phyloP scores from a whole-genome alignment of 1,284 basidiomycete species.

The Farysia itapuensis region DNA sequence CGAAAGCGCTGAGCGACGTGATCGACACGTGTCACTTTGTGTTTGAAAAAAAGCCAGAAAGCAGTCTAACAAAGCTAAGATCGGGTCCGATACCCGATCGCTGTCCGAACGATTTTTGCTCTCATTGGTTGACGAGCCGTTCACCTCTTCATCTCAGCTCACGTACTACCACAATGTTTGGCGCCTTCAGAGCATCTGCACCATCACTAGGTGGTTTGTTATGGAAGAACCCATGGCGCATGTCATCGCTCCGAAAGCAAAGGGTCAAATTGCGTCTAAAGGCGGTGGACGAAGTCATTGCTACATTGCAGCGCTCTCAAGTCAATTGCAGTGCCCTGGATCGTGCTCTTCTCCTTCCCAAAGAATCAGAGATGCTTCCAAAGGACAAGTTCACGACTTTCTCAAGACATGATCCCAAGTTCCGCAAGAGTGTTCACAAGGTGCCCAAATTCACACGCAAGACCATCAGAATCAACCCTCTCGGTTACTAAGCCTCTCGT shows the following conservation, averaged over 20 bases:
- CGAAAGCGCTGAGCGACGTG: no score
- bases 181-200: conserved; percentile 70
- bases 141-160: no score
- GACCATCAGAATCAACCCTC: conserved; percentile 26
- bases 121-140: no score
- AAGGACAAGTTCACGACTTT: conserved; percentile 96
- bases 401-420: conserved; percentile 66
- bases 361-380: conserved; percentile 81
- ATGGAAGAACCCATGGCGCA: conserved; percentile 92
- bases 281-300: conserved; percentile 89
- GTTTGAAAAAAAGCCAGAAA: no score
- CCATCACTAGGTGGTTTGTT: conserved; percentile 73
- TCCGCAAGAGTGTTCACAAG: conserved; percentile 93
- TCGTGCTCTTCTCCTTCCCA: conserved; percentile 75
- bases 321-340: conserved; percentile 76
- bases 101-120: no score
- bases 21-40: no score
- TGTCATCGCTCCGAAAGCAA: conserved; percentile 86
- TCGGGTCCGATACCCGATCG: no score
- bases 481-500: conserved; percentile 26
- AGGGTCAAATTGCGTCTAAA: conserved; percentile 85
- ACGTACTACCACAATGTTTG: conserved; percentile 37
- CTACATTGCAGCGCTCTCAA: conserved; percentile 78
- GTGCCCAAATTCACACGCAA: conserved; percentile 54
- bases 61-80: no score